Conservation (phyloP, 169 alveolate genomes). For the Cryptosporidium bovis region DNA sequence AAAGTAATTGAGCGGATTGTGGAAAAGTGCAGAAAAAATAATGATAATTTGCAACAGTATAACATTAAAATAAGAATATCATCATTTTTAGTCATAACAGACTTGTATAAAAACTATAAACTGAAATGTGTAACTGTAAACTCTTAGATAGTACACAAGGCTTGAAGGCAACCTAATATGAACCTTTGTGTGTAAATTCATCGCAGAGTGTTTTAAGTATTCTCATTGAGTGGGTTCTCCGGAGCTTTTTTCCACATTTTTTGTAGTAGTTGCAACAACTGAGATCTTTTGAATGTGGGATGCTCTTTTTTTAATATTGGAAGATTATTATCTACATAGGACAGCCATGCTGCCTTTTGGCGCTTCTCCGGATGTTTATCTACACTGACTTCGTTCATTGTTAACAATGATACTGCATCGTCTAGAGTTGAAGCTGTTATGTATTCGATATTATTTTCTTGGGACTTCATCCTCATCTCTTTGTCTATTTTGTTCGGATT, state of each 20-base stretch:
- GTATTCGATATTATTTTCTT: constrained; percentile 40
- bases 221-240: constrained; percentile 47
- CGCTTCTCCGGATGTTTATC: constrained; percentile 73
- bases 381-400: constrained; percentile 1
- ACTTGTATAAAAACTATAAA: too few species aligned
- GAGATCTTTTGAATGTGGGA: constrained; percentile 64
- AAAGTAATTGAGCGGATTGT: too few species aligned
- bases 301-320: constrained; percentile 40
- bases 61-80: too few species aligned
- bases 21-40: too few species aligned
- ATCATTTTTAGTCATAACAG: too few species aligned
- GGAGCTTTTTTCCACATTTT: constrained; percentile 70
- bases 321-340: constrained; percentile 62
- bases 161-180: too few species aligned
- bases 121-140: too few species aligned
- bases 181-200: too few species aligned
- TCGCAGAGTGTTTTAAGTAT: not conserved
- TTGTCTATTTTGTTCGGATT: constrained; percentile 41
- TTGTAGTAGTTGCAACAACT: constrained; percentile 49
- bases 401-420: constrained; percentile 35
- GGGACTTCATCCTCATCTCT: constrained; percentile 15
- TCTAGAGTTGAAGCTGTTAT: constrained; percentile 66
- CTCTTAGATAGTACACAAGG: too few species aligned
- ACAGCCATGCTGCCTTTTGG: constrained; percentile 69
- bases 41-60: too few species aligned